Evolutionary conservation across 2,329 filamentous ascomycete species (phyloP).

Genomic region (Truncatella angustata): DNA sequence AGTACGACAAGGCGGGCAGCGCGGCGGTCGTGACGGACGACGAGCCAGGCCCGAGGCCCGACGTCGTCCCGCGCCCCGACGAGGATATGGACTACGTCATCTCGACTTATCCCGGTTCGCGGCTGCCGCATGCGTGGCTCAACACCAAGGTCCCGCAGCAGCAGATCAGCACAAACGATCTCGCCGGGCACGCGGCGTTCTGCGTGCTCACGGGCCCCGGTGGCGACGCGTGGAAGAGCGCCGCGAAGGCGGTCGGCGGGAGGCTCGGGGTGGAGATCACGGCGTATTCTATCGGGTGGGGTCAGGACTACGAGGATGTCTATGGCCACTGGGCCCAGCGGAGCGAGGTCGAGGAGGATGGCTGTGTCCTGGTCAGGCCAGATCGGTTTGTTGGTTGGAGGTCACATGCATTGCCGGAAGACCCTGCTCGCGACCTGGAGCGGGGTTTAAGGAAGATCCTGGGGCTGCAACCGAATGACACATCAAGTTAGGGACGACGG

Average conservation of each 20-base stretch:
- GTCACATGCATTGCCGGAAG: not conserved
- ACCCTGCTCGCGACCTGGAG: not conserved
- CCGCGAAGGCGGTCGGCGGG: constrained; percentile 37
- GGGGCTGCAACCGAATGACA: too few species aligned
- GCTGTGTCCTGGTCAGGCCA: not conserved
- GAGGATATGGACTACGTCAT: constrained; percentile 25
- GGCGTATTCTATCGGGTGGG: constrained; percentile 52
- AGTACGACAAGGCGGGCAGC: not conserved
- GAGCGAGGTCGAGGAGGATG: not conserved
- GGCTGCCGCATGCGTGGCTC: constrained; percentile 64
- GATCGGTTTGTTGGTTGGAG: not conserved
- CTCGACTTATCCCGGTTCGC: constrained; percentile 54
- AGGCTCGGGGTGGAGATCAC: constrained; percentile 45
- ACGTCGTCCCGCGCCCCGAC: not conserved
- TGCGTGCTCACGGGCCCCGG: constrained; percentile 53
- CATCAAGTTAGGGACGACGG: too few species aligned
- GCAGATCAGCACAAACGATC: constrained; percentile 55
- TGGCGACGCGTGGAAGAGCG: constrained; percentile 51
- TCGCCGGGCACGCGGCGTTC: constrained; percentile 56
- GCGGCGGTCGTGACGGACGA: not conserved
- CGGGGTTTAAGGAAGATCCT: not conserved
- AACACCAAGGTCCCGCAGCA: constrained; percentile 44
- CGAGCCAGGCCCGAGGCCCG: not conserved
- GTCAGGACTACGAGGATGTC: constrained; percentile 59
- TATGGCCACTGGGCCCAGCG: constrained; percentile 55